Base-by-base conservation (phyloP, 1,139 yeast species). In the Suhomyces guaymorum region DNA sequence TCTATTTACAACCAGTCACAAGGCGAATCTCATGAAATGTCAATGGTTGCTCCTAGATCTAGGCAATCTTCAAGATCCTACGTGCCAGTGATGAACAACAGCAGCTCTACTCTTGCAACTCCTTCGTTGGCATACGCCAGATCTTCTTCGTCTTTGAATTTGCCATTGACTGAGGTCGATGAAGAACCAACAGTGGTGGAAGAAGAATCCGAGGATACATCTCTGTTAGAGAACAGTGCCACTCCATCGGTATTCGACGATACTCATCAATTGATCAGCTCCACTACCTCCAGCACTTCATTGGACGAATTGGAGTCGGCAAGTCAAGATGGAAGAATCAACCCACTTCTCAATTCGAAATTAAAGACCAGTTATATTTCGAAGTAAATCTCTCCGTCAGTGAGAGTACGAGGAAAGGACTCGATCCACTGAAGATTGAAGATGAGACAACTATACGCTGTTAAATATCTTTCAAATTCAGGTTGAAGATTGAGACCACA, bases 161-260 rank as follows among this genome's bases (percentile, higher is more conserved):
- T 52, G 30, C 47, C 49, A 9, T 27, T 44, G 4, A 26, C 23
- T 6, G 34, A 35, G 25, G 40, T 33, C 2, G 33, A 30, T 12
- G 37, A 37, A 22, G 30, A 15, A 4, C 33, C 28, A 6, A 21
- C 30, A 6, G 35, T 21, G 33, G 39, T 32, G 37, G 58, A 54
- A 29, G 62, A 53, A 26, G 60, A 51, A 37, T 66, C 60, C 19
- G 55, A 51, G 5, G 67, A 61, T 22, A 51, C 57, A 11, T 55
- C 56, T 2, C 38, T 47, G 27, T 31, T 51, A 17, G 72, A 66
- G 35, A 57, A 62, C 38, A 61, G 67, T 35, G 61, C 66, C 10
- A 53, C 70, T n/a, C 66, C 69, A 11, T 66, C 71, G 24, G 72
- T 70, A 4, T 70, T 70, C 50, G 63, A 58, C 25, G 49, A 41